Conservation (phyloP, 371 early-diverging fungal species). For the Pancytospora epiphaga region DNA sequence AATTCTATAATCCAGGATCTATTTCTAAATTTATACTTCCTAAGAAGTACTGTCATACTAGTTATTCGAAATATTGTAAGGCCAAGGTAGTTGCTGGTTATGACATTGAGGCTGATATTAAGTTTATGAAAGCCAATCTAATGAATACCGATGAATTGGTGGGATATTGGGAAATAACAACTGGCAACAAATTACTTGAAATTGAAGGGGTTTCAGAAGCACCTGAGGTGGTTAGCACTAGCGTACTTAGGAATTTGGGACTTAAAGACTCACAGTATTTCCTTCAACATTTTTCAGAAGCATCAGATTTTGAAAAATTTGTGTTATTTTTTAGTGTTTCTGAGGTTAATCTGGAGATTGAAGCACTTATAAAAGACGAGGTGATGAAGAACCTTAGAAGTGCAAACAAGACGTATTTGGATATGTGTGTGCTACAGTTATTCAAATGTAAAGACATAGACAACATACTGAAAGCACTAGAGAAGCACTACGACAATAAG, state of each 20-base stretch:
- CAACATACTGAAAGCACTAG: slow-evolving; percentile 30
- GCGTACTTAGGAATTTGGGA: slow-evolving; percentile 36
- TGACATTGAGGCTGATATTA: slow-evolving; percentile 29
- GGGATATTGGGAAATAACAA: slow-evolving; percentile 42
- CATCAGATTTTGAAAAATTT: slow-evolving; percentile 43
- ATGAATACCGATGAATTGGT: slow-evolving; percentile 40
- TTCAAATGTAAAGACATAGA: slow-evolving; percentile 45
- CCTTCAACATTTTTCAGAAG: slow-evolving; percentile 25
- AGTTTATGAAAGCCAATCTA: slow-evolving; percentile 32
- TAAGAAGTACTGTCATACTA: not conserved
- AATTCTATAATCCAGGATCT: slow-evolving; percentile 23
- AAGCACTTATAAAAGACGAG: slow-evolving; percentile 44
- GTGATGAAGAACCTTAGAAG: slow-evolving; percentile 1
- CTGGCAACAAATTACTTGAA: not conserved
- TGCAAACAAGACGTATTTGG: slow-evolving; percentile 30
- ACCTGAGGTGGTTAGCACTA: slow-evolving; percentile 1
- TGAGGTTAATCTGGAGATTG: slow-evolving; percentile 17
- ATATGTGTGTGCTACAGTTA: slow-evolving; percentile 34
- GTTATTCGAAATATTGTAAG: slow-evolving; percentile 40
- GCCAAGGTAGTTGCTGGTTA: slow-evolving; percentile 33
- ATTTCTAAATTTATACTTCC: slow-evolving; percentile 5
- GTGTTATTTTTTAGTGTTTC: slow-evolving; percentile 40
- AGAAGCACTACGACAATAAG: slow-evolving; percentile 40
- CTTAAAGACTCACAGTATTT: slow-evolving; percentile 25
- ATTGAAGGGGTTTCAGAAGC: not conserved